These are phyloP conservation scores for Teratosphaeria nubilosa DNA, from an alignment of 2,329 filamentous ascomycete species.

Conservation along the genomic window DNA sequence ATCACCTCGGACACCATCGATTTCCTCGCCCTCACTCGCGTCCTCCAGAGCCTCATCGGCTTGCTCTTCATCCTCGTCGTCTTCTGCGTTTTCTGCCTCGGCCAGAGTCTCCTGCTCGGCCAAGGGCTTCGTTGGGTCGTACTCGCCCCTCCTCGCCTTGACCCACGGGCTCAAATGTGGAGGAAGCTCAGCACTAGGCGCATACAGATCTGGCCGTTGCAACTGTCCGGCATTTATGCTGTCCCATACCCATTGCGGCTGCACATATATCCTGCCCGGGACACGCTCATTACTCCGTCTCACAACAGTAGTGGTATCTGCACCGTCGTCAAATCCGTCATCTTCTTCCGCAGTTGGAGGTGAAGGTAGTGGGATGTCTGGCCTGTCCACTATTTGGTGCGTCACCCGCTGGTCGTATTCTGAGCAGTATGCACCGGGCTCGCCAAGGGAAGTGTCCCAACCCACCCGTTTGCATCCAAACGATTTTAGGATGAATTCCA, in stretches of 20 bases:
- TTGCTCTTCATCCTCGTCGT: constrained; percentile 33
- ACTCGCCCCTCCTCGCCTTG: constrained; percentile 72
- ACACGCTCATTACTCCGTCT: constrained; percentile 54
- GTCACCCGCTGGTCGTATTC: constrained; percentile 84
- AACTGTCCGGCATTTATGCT: constrained; percentile 86
- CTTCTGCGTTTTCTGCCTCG: constrained; percentile 54
- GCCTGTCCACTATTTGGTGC: constrained; percentile 91
- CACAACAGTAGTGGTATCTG: constrained; percentile 35
- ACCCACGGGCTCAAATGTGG: constrained; percentile 96
- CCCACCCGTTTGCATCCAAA: constrained; percentile 95
- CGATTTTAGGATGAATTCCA: constrained; percentile 86
- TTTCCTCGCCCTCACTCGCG: constrained; percentile 31
- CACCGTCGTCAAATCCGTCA: constrained; percentile 25
- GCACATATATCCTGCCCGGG: constrained; percentile 84
- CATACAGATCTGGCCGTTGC: constrained; percentile 77
- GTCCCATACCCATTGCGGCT: constrained; percentile 99
- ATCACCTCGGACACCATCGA: constrained; percentile 18
- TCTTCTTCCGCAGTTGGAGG: constrained; percentile 31
- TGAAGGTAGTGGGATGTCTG: constrained; percentile 48
- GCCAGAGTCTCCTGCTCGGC: constrained; percentile 81
- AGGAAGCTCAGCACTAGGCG: constrained; percentile 77
- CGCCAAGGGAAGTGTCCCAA: constrained; percentile 85
- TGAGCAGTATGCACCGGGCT: constrained; percentile 74
- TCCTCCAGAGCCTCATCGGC: constrained; percentile 37
- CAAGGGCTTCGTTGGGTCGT: constrained; percentile 79